Percentiles rank a stretch among this genome's conserved stretches.
These are phyloP conservation scores for Erythrobasidium hasegawianum DNA, from an alignment of 1,284 basidiomycete species.

Conservation along the genomic window DNA sequence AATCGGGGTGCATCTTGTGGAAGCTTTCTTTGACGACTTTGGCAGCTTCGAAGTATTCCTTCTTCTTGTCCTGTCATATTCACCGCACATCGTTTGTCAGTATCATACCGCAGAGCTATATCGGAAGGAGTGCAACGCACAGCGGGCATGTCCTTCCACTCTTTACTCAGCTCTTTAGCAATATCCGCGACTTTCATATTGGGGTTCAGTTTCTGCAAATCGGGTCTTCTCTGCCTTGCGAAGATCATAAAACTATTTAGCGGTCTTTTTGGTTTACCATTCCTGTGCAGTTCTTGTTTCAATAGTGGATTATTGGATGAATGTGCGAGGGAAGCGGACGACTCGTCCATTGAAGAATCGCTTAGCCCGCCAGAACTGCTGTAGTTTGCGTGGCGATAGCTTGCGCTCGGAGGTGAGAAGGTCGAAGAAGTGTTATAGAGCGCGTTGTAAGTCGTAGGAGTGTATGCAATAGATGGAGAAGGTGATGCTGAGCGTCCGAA, in stretches of 20 bases:
- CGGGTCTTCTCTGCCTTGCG: constrained; percentile 3
- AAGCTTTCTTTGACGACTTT: constrained; percentile 27
- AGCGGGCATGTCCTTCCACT: constrained; percentile 11
- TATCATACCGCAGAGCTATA: not conserved
- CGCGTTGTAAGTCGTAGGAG: too few relatives aligned
- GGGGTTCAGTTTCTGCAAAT: not conserved
- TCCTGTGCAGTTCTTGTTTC: constrained; percentile 12
- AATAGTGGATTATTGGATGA: constrained; percentile 7
- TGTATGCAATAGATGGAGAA: too few relatives aligned
- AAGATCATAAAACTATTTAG: constrained; percentile 32
- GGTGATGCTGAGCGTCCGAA: too few relatives aligned
- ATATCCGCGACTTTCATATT: constrained; percentile 15
- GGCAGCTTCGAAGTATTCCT: constrained; percentile 8
- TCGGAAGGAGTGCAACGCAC: not conserved
- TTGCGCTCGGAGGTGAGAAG: too few relatives aligned
- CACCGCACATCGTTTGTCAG: not conserved
- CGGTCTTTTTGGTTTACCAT: constrained; percentile 32
- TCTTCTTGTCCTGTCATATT: constrained; percentile 13
- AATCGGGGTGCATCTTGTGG: constrained; percentile 24
- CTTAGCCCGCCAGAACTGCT: not conserved
- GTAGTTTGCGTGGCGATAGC: too few relatives aligned
- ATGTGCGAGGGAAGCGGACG: constrained; percentile 8
- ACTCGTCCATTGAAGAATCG: constrained; percentile 9
- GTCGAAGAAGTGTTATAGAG: too few relatives aligned
- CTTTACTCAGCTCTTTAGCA: constrained; percentile 4